Percentiles rank a stretch among this genome's conserved stretches.
phyloP scores from a whole-genome alignment of 192 early-diverging fungal species.

The Rhizophlyctis rosea region DNA sequence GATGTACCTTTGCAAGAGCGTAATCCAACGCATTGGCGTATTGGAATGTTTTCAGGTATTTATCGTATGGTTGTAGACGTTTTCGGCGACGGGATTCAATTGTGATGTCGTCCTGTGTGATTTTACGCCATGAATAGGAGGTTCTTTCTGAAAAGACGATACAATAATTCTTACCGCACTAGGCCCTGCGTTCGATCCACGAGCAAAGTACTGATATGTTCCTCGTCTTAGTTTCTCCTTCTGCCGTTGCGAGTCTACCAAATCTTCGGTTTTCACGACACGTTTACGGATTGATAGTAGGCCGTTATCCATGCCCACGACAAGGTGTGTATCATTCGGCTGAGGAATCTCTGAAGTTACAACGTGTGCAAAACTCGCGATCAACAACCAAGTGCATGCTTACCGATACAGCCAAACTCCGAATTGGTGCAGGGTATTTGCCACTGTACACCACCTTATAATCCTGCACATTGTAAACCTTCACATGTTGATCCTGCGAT shows the following conservation, averaged over 20 bases:
- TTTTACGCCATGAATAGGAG: constrained; percentile 24
- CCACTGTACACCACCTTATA: constrained; percentile 85
- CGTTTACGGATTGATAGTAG: constrained; percentile 83
- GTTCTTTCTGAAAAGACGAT: constrained; percentile 13
- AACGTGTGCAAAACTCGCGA: not conserved
- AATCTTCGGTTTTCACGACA: constrained; percentile 72
- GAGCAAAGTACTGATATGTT: constrained; percentile 68
- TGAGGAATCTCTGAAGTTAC: constrained; percentile 26
- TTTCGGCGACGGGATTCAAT: constrained; percentile 66
- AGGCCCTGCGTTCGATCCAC: constrained; percentile 44
- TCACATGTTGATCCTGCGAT: constrained; percentile 94
- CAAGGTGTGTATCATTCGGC: constrained; percentile 84
- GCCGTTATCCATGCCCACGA: constrained; percentile 89
- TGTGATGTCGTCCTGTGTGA: constrained; percentile 65
- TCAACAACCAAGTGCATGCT: not conserved
- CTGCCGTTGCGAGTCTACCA: constrained; percentile 33
- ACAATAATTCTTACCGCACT: not conserved
- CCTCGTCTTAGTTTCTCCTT: constrained; percentile 55
- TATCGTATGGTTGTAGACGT: constrained; percentile 76
- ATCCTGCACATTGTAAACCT: constrained; percentile 83
- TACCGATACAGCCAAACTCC: constrained; percentile 86
- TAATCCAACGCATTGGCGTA: constrained; percentile 88
- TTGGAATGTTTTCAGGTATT: constrained; percentile 77
- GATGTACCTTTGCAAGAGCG: constrained; percentile 63
- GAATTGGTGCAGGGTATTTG: constrained; percentile 87